Base-by-base conservation (phyloP, 805 yeast genomes). In the Kodamaea fukazawae region DNA sequence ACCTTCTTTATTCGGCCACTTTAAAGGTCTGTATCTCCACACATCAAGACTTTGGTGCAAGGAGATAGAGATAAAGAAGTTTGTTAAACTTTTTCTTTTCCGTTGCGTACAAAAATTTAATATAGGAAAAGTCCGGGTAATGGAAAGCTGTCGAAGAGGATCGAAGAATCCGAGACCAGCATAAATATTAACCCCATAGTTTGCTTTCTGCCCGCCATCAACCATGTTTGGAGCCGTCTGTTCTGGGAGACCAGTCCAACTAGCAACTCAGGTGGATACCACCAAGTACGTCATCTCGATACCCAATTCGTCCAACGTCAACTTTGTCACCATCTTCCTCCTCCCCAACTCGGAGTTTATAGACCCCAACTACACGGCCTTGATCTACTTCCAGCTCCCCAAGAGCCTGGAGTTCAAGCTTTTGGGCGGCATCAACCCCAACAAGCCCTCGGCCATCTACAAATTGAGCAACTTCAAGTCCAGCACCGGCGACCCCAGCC, bases 401-500 rank as follows among this genome's bases (percentile, higher is more conserved):
- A 68, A 73, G 7, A 63, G 71, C 36, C 73, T 70, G 15, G 74
- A 83, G 22, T 86, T 83, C 60, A 76, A 75, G 47, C 66, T 86
- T 10, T 70, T 83, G 41, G 91, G 91, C 3, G 80, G 80, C 9
- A 54, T 84, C 18, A 74, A 76, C 32, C 63, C 71, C 0, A 65
- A 61, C 27, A 93, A 91, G 57, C 98, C 95, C 27, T 86, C 96
- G 43, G 96, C 97, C 0, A 93, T 93, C 2, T 93, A 86, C 69
- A 84, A 83, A 54, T 75, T 91, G 43, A 86, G 81, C 55, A 71
- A 70, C 46, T 48, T 31, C 14, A 17, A 10, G 10, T 28, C 58
- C 6, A 48, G 54, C 10, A 44, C 53, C 22, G 47, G 46, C 11
- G 18, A 41, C 39, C 11, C 36, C 34, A 14, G 45, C 8, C 31